Evolutionary conservation across 768 basidiomycete species (phyloP).

Genomic region (Amanita pallidorosea): DNA sequence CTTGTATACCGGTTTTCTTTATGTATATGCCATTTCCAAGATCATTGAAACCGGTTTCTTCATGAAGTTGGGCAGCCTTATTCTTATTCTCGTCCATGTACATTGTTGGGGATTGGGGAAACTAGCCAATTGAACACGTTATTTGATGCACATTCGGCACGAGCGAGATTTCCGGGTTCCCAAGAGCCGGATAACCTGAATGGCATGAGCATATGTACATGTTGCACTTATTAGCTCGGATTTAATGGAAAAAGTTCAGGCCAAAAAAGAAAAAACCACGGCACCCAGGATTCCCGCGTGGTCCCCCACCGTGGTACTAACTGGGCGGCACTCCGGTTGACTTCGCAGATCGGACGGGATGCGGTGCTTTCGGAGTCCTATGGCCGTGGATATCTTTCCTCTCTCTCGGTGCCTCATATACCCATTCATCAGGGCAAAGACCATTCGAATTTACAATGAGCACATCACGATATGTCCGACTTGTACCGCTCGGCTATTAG

Average conservation of each 20-base stretch:
- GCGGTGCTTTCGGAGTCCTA: background rate
- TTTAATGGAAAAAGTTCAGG: too few species aligned
- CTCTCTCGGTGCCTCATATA: background rate
- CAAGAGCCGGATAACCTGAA: too few species aligned
- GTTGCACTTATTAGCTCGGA: too few species aligned
- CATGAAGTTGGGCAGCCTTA: background rate
- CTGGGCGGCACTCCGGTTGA: background rate
- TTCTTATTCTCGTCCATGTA: background rate
- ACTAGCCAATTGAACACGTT: too few species aligned
- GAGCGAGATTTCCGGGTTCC: too few species aligned
- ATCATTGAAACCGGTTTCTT: background rate
- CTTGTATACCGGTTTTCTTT: slow-evolving; percentile 5
- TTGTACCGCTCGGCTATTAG: slow-evolving; percentile 70
- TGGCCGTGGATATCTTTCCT: background rate
- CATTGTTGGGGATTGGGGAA: too few species aligned
- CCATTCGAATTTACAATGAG: background rate
- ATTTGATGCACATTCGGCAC: too few species aligned
- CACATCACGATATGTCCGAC: slow-evolving; percentile 40
- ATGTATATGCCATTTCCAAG: slow-evolving; percentile 16
- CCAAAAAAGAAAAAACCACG: background rate
- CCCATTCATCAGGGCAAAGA: too few species aligned
- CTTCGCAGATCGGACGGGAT: background rate
- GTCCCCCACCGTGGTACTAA: background rate
- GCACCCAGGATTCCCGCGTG: background rate
- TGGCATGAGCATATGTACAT: too few species aligned